Evolutionary conservation across 164 flowering plant species (phyloP), one percentile per base, ranked within the genome.

Genomic region (Brasenia schreberi): DNA sequence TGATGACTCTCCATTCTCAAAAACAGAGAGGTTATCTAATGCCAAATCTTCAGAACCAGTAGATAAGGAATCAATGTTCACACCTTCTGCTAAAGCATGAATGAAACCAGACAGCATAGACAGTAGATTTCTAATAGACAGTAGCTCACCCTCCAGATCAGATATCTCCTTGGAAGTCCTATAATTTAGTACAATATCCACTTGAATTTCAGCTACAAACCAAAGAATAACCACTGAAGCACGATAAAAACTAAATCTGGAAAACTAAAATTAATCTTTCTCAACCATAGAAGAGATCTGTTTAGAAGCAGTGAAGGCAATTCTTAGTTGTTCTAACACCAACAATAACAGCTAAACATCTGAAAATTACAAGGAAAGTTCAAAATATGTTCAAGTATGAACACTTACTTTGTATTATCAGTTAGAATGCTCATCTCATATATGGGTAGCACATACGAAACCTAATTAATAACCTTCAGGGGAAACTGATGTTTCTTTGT

Each of bases 131-230:
- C 97, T 81, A 65, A 95, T 81, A 23, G 97, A 79, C 16, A 84
- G 80, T 42, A 95, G 94, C 81, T 95, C 96, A 33, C 94, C 97
- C 74, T 95, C 99, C 67, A 95, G 81, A 74, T 87, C 95, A 19
- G 96, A 92, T 76, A 95, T 95, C 79, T 92, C 99, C 72, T 85
- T 90, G 3, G 99, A 90, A 62, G 99, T 95, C 44, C 99, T 95
- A 88, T 58, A 73, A 66, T 65, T 45, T 63, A 62, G 63, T 11
- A 18, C 18, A 12, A 19, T 18, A 64, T 14, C 69, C 16, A 49
- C 16, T 9, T 14, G 16, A 49, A 49, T 9, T 49, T 49, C 56
- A 9, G 39, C 3, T 33, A 1, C 39, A 33, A 33, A 49, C 10
- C 10, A 49, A 49, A 49, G 56, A 49, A 49, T 6, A 14, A 49